Evolutionary conservation across 164 flowering plant species (phyloP).

Genomic region (Piper longum): DNA sequence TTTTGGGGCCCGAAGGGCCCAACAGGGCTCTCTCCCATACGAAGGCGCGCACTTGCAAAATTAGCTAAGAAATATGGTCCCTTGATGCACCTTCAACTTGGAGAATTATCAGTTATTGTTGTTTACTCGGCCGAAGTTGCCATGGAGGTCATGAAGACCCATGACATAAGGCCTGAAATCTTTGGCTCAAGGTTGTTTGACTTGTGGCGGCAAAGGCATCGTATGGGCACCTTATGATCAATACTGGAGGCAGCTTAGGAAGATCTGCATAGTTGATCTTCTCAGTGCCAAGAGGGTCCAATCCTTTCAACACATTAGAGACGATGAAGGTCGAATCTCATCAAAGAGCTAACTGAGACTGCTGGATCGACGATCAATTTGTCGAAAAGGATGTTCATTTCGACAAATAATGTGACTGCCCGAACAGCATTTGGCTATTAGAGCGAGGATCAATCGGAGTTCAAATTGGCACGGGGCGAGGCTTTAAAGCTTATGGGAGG

Average conservation of each 20-base stretch:
- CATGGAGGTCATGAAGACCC: constrained; percentile 13
- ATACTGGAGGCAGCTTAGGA: constrained; percentile 11
- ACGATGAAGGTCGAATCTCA: constrained; percentile 18
- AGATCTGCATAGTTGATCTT: constrained; percentile 20
- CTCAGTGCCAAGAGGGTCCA: constrained; percentile 17
- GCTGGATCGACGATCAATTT: constrained; percentile 8
- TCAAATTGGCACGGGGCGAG: constrained; percentile 5
- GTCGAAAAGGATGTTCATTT: constrained; percentile 6
- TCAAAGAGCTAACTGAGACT: neutral
- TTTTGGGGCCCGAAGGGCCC: too few species aligned
- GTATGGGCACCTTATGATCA: constrained; percentile 22
- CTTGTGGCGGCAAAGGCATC: constrained; percentile 7
- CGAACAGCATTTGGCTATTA: constrained; percentile 13
- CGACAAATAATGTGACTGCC: constrained; percentile 9
- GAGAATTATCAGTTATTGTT: neutral
- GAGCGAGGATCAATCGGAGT: constrained; percentile 10
- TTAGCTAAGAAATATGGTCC: constrained; percentile 3
- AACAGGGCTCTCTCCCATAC: constrained; percentile 1
- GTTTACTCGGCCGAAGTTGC: constrained; percentile 15
- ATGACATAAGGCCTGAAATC: constrained; percentile 12
- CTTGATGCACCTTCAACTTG: neutral
- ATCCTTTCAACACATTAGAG: constrained; percentile 14
- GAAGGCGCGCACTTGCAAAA: neutral
- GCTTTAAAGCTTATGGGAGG: constrained; percentile 2
- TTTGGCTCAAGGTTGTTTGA: constrained; percentile 3